Percentiles rank a stretch among this genome's conserved stretches.
Evolutionary conservation across 352 stramenopile species (phyloP).

Genomic region (Pythium angustatum): DNA sequence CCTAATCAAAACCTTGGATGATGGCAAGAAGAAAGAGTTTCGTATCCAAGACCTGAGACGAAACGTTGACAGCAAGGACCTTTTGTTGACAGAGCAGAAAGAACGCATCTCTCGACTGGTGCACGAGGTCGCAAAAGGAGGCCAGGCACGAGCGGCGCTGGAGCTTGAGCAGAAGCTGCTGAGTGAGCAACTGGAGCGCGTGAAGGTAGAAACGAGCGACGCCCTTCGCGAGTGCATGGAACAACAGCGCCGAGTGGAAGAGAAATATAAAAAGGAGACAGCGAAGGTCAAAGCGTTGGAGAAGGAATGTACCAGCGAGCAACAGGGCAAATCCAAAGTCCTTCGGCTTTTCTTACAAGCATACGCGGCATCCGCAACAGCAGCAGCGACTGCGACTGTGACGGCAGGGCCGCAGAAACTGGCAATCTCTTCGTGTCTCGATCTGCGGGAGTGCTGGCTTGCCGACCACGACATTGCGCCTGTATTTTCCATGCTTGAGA

Average conservation of each 20-base stretch:
- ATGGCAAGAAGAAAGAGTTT: slow-evolving; percentile 47
- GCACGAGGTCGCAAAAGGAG: slow-evolving; percentile 49
- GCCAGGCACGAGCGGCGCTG: slow-evolving; percentile 44
- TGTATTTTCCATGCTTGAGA: slow-evolving; percentile 45
- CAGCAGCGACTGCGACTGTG: background rate
- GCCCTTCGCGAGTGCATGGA: slow-evolving; percentile 40
- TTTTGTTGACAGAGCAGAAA: slow-evolving; percentile 45
- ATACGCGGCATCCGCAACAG: slow-evolving; percentile 16
- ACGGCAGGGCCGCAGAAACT: background rate
- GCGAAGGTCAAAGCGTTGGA: slow-evolving; percentile 41
- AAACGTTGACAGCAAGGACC: slow-evolving; percentile 34
- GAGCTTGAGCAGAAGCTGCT: slow-evolving; percentile 53
- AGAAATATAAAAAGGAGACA: slow-evolving; percentile 33
- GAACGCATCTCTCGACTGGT: slow-evolving; percentile 59
- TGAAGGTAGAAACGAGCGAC: slow-evolving; percentile 41
- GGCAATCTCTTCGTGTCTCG: slow-evolving; percentile 23
- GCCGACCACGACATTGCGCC: slow-evolving; percentile 47
- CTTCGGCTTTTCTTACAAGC: slow-evolving; percentile 37
- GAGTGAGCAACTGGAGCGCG: slow-evolving; percentile 41
- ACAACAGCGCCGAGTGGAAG: slow-evolving; percentile 38
- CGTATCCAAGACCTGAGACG: slow-evolving; percentile 43
- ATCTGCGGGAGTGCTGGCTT: slow-evolving; percentile 57
- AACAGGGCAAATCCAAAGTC: slow-evolving; percentile 51
- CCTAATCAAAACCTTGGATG: slow-evolving; percentile 32
- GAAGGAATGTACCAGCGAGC: slow-evolving; percentile 42